phyloP scores from a whole-genome alignment of 768 basidiomycete genomes.

The Paxillus ammoniavirescens region DNA sequence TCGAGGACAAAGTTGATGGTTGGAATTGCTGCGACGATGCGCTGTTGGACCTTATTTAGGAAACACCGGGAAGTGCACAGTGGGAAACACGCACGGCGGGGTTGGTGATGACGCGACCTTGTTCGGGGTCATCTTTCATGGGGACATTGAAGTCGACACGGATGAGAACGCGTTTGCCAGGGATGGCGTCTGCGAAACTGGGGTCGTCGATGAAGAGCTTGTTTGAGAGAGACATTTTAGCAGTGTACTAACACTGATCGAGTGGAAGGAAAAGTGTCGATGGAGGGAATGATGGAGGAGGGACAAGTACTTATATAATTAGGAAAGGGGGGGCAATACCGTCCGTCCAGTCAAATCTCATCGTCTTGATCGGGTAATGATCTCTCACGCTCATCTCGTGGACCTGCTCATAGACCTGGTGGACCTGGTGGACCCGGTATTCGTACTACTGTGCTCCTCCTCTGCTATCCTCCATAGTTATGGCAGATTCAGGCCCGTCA shows the following conservation, averaged over 20 bases:
- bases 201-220: constrained; percentile 93
- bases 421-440: neutral
- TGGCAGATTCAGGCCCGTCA: constrained; percentile 41
- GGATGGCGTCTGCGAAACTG: constrained; percentile 50
- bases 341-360: constrained; percentile 3
- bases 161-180: constrained; percentile 85
- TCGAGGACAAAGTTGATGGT: constrained; percentile 93
- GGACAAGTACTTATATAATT: too few relatives aligned
- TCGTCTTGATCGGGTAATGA: constrained; percentile 8
- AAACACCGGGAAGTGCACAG: neutral
- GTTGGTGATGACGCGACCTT: constrained; percentile 93
- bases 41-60: constrained; percentile 46
- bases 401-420: neutral
- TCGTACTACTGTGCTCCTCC: neutral
- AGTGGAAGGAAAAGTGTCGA: neutral
- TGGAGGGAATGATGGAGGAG: neutral
- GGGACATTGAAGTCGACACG: constrained; percentile 98
- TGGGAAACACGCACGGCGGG: constrained; percentile 68
- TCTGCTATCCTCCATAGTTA: constrained; percentile 18
- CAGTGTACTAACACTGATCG: constrained; percentile 2
- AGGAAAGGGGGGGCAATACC: neutral
- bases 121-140: constrained; percentile 64
- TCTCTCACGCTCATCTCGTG: constrained; percentile 5
- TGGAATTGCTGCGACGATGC: constrained; percentile 94
- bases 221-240: constrained; percentile 87